Conservation (phyloP, 73 alveolate species). For the Effrenium voratum region DNA sequence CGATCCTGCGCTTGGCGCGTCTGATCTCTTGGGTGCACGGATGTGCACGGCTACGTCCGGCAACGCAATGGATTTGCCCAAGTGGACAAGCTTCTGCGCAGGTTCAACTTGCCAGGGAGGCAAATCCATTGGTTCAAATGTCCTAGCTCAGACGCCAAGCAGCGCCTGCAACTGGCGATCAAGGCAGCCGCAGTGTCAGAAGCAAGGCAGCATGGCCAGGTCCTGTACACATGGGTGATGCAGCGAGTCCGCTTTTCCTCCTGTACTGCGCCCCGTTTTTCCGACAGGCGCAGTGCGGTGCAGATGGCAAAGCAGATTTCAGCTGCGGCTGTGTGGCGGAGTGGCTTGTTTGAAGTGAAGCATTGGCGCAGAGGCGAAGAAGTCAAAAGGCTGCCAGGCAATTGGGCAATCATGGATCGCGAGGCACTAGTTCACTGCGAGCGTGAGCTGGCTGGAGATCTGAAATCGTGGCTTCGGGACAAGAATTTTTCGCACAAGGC, state of each 20-base stretch:
- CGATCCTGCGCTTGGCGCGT: not conserved
- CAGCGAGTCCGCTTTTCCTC: not conserved
- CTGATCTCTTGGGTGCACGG: too few relatives aligned
- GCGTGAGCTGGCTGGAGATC: not conserved
- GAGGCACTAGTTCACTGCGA: not conserved
- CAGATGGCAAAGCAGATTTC: not conserved
- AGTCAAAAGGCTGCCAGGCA: not conserved
- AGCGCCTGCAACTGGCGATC: not conserved
- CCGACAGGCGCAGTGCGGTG: slow-evolving; percentile 2
- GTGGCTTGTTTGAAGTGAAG: not conserved
- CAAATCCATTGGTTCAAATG: not conserved
- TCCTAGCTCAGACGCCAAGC: not conserved
- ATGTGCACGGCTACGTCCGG: slow-evolving; percentile 24
- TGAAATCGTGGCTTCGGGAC: not conserved
- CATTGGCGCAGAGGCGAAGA: not conserved
- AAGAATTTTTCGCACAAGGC: not conserved
- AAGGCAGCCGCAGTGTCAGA: not conserved
- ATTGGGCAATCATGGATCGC: not conserved
- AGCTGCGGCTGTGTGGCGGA: not conserved
- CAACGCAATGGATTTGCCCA: not conserved
- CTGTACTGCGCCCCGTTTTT: not conserved
- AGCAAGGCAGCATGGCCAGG: not conserved
- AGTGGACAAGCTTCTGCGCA: not conserved
- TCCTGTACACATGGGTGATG: not conserved
- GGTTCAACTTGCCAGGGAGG: not conserved